These are phyloP conservation scores for Lantana camara DNA, from an alignment of 257 asterid genomes.

Conservation along the genomic window DNA sequence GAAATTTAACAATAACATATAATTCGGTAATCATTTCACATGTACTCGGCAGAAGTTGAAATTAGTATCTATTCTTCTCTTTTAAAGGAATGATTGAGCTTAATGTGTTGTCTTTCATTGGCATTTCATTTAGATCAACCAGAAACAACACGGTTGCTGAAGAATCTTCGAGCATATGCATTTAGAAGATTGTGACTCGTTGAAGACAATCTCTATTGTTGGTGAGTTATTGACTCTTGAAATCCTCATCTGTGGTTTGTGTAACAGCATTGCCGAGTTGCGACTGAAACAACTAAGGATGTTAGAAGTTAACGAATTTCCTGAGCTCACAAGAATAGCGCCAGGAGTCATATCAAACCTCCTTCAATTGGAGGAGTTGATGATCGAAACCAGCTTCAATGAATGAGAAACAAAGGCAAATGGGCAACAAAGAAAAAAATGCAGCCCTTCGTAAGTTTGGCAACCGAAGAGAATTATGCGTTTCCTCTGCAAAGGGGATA, in stretches of 20 bases:
- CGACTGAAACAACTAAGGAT: background rate
- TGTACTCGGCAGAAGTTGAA: no score
- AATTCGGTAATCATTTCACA: no score
- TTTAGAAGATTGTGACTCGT: background rate
- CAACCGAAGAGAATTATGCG: no score
- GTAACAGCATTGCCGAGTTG: background rate
- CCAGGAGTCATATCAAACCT: background rate
- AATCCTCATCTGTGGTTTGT: background rate
- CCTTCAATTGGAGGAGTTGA: background rate
- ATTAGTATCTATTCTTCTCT: no score
- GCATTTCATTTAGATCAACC: background rate
- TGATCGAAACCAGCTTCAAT: background rate
- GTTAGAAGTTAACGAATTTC: background rate
- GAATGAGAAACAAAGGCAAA: background rate
- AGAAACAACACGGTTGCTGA: background rate
- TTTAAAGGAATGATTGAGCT: background rate
- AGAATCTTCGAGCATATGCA: background rate
- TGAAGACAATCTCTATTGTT: background rate
- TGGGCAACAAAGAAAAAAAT: background rate
- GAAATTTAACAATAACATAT: no score
- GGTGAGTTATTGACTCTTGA: background rate
- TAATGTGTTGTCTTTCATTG: background rate
- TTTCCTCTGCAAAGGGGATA: no score
- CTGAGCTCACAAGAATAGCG: background rate
- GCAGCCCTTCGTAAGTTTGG: background rate